Evolutionary conservation across 345 rosid genomes (phyloP).

Genomic region (Euphorbia lathyris): DNA sequence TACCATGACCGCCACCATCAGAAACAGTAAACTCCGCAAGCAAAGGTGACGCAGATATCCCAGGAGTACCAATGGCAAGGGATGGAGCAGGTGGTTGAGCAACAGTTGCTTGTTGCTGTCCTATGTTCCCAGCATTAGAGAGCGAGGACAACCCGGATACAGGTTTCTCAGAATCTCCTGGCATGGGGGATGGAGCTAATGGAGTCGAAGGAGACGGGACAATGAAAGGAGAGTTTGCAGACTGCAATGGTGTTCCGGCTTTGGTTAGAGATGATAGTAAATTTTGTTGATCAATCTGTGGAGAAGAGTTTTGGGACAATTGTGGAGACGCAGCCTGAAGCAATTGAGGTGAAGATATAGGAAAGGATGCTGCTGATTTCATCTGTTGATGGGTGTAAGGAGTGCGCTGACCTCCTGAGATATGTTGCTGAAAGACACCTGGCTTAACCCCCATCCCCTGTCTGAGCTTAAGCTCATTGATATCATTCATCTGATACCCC

Average conservation of each 20-base stretch:
- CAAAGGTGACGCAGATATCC: constrained; percentile 93
- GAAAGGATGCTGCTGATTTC: constrained; percentile 61
- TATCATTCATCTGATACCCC: constrained; percentile 67
- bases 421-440: constrained; percentile 74
- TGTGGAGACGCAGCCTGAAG: constrained; percentile 76
- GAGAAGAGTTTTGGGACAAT: constrained; percentile 76
- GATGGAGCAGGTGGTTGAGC: constrained; percentile 60
- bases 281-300: constrained; percentile 87
- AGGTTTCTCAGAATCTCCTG: constrained; percentile 84
- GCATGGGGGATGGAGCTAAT: constrained; percentile 87
- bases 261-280: constrained; percentile 48
- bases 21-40: constrained; percentile 77
- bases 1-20: constrained; percentile 59
- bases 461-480: constrained; percentile 64
- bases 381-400: constrained; percentile 65
- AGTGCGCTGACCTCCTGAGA: too few species aligned
- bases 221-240: constrained; percentile 75
- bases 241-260: constrained; percentile 79
- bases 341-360: constrained; percentile 76
- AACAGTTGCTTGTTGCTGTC: constrained; percentile 55
- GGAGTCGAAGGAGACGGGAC: constrained; percentile 89
- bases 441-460: constrained; percentile 63
- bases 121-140: constrained; percentile 58
- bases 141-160: constrained; percentile 51
- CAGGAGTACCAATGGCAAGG: constrained; percentile 94